Percentiles rank a stretch among this genome's conserved stretches.
phyloP scores from a whole-genome alignment of 768 basidiomycete genomes.

The Podaxis sp. region DNA sequence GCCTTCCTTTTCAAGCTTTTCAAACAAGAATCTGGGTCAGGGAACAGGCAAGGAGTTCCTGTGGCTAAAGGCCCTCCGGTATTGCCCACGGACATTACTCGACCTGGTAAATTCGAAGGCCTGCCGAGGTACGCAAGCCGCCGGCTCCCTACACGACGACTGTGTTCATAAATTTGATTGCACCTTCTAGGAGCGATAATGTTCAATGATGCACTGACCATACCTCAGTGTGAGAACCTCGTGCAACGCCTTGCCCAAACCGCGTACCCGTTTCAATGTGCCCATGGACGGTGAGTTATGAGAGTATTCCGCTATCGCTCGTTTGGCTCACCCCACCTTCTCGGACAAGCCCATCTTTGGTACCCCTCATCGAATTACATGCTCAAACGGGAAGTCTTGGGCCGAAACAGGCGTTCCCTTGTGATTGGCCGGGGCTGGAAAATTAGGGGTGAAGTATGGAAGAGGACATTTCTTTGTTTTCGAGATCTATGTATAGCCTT shows the following conservation, averaged over 20 bases:
- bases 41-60: constrained; percentile 27
- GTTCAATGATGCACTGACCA: constrained; percentile 84
- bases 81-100: constrained; percentile 80
- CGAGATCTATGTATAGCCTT: constrained; percentile 6
- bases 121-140: constrained; percentile 70
- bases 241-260: constrained; percentile 69
- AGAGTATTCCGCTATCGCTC: constrained; percentile 12
- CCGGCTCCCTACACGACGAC: constrained; percentile 6
- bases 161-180: constrained; percentile 1
- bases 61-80: constrained; percentile 76
- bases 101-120: constrained; percentile 94
- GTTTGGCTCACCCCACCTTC: constrained; percentile 4
- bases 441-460: constrained; percentile 2
- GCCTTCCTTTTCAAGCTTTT: constrained; percentile 23
- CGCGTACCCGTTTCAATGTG: constrained; percentile 91
- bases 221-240: constrained; percentile 68
- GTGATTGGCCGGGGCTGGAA: constrained; percentile 28
- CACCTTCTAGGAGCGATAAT: constrained; percentile 81
- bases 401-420: constrained; percentile 21
- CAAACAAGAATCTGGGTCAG: constrained; percentile 25
- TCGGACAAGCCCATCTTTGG: constrained; percentile 37
- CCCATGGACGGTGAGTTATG: constrained; percentile 77
- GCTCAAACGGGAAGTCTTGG: constrained; percentile 16
- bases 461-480: constrained; percentile 12
- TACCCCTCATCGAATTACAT: constrained; percentile 34